Evolutionary conservation across 2,329 filamentous ascomycete genomes (phyloP), one percentile per base, ranked within the genome.

Genomic region (Monosporascus sp.): DNA sequence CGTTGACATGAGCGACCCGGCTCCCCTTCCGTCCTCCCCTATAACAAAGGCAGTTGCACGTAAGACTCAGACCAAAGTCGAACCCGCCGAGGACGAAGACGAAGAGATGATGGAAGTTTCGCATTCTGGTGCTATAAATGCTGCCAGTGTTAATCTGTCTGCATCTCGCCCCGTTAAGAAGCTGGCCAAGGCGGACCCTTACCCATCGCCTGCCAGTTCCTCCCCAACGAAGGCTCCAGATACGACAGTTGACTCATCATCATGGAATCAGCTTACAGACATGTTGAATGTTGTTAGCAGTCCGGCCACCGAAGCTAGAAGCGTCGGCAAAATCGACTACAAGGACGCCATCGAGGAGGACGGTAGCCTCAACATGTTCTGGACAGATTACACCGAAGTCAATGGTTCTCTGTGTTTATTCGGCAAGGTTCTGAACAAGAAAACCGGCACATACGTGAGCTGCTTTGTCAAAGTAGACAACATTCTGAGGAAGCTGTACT

Each of bases 401-500:
- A 91, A 92, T 63, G 93, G 93, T 54, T 94, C 86, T 61, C 76
- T 99, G 9, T 97, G 91, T 68, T 80, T 99, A 11, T 97, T 99
- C 66, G 94, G 94, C 58, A 99, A 99, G 68, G 93, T 97, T 24
- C 84, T 91, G 63, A 91, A 97, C 74, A 96, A 92, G 70, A 88
- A 85, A 63, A 89, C 83, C 1, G 85, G 82, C 49, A 77, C 78
- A 44, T 92, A 89, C 66, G 87, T 91, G 55, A 99, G 94, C 72
- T 95, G 91, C 64, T 97, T 99, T 64, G 82, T 97, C 69, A 97
- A 97, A 70, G 78, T 99, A 20, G 92, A 99, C 75, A 97, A 97
- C 61, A 89, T 99, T 55, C 71, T 96, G 51, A 84, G 94, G 55
- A 97, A 96, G 66, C 79, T 99, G 0, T 99, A 87, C 71, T 99